Evolutionary conservation across 2,329 filamentous ascomycete genomes (phyloP).

Genomic region (Penicillium sp.): DNA sequence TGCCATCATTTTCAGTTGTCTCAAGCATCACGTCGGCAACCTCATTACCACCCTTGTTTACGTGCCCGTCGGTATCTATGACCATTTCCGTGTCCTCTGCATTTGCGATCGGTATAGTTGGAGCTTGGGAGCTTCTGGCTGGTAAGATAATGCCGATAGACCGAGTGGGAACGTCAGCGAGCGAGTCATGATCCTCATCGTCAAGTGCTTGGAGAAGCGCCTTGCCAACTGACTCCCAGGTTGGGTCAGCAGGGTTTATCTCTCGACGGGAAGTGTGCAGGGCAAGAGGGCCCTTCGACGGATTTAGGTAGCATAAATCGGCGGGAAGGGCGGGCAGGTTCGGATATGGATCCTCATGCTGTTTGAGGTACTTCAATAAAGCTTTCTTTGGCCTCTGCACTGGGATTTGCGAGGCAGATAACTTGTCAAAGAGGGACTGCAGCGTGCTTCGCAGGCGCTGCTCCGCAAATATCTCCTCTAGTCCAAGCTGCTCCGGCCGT

Average conservation of each 20-base stretch:
- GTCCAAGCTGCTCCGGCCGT: slow-evolving; percentile 56
- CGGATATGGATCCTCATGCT: slow-evolving; percentile 55
- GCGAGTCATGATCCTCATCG: slow-evolving; percentile 40
- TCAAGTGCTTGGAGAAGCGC: slow-evolving; percentile 47
- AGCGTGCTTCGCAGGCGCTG: slow-evolving; percentile 54
- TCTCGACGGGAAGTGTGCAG: slow-evolving; percentile 42
- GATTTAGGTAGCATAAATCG: slow-evolving; percentile 31
- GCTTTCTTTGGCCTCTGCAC: slow-evolving; percentile 52
- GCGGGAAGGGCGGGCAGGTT: slow-evolving; percentile 42
- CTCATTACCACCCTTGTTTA: slow-evolving; percentile 11
- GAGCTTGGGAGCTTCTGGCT: slow-evolving; percentile 25
- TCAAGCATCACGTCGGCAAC: slow-evolving; percentile 20
- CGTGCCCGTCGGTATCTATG: slow-evolving; percentile 10
- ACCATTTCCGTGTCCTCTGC: slow-evolving; percentile 16
- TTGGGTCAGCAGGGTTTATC: slow-evolving; percentile 34
- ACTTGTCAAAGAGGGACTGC: slow-evolving; percentile 53
- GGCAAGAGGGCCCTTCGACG: slow-evolving; percentile 37
- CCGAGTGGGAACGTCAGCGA: slow-evolving; percentile 36
- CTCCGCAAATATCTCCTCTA: slow-evolving; percentile 56
- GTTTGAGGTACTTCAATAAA: slow-evolving; percentile 54
- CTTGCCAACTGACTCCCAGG: slow-evolving; percentile 52
- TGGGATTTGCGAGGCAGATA: slow-evolving; percentile 55
- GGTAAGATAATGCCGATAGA: slow-evolving; percentile 47
- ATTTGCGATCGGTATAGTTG: slow-evolving; percentile 17
- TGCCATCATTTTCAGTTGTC: slow-evolving; percentile 15